Percentiles rank a stretch among this genome's conserved stretches.
phyloP scores from a whole-genome alignment of 805 yeast species.

The Candida nanaspora region DNA sequence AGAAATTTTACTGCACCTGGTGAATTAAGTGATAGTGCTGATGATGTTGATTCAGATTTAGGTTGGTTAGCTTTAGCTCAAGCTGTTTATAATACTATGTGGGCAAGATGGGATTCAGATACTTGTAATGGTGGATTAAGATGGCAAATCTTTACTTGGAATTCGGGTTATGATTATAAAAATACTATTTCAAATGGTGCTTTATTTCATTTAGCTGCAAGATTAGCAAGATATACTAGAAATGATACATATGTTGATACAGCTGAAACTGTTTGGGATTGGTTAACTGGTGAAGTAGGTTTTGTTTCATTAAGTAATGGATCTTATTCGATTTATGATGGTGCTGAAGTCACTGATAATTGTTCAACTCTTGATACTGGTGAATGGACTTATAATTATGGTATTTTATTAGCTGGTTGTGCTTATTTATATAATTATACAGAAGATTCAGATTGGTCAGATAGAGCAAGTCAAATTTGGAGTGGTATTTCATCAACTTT shows the following conservation, averaged over 20 bases:
- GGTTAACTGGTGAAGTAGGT: conserved; percentile 32
- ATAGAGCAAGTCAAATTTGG: conserved; percentile 29
- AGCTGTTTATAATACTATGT: conserved; percentile 83
- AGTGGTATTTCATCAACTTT: conserved; percentile 36
- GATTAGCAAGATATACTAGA: conserved; percentile 72
- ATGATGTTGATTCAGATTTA: conserved; percentile 21
- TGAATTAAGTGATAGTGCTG: conserved; percentile 6
- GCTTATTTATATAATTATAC: conserved; percentile 66
- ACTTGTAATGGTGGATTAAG: conserved; percentile 73
- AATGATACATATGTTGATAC: conserved; percentile 68
- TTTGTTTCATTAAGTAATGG: conserved; percentile 21
- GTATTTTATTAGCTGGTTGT: conserved; percentile 56
- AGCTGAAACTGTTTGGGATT: conserved; percentile 68
- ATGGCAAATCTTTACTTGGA: conserved; percentile 91
- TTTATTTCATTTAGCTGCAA: conserved; percentile 72
- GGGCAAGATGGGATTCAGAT: conserved; percentile 63
- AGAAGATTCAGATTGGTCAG: conserved; percentile 35
- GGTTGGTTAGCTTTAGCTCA: conserved; percentile 73
- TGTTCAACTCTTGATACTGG: conserved; percentile 42
- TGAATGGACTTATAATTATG: conserved; percentile 70
- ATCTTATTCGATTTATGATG: conserved; percentile 42
- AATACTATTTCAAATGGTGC: conserved; percentile 86
- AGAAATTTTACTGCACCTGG: conserved; percentile 72
- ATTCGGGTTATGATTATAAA: conserved; percentile 80
- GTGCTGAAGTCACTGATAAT: conserved; percentile 41